Base-by-base conservation (phyloP, 2,329 filamentous ascomycete genomes). In the Penicillium sp. region DNA sequence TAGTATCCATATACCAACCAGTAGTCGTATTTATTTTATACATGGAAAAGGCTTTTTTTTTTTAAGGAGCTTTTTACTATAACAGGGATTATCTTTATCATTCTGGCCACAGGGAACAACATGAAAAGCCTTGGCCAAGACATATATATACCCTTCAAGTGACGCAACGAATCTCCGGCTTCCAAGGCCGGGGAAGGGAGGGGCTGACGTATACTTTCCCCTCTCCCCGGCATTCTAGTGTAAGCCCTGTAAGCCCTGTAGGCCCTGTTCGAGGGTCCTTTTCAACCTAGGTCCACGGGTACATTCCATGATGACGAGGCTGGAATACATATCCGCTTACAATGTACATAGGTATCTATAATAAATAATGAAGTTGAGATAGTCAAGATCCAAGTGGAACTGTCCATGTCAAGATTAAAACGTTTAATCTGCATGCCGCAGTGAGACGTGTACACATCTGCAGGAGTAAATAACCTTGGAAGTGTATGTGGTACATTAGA, bases 131-230 rank as follows among this genome's bases (percentile, higher is more conserved):
- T 48, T 48, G 3, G 44, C 44, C 44, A 48, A 33, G 44, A 48
- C n/a, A 47, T 21, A n/a, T 21, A 47, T 21, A n/a, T 21, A 25
- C 41, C 41, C 21, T 42, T 25, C 23, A 27, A 52, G 29, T 53
- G 50, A 53, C 50, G 50, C 50, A 53, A 45, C 33, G 17, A 39
- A 49, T 49, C 33, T 50, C 36, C 50, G 39, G 50, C 39, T 47
- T 47, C 21, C 39, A 45, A 35, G 50, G n/a, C 41, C 41, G 50
- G 21, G 25, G 23, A 31, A 25, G 48, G 48, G 33, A 39, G 35
- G 25, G 39, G 50, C 39, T 53, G 50, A 53, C 50, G 50, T 53
- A 53, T 53, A 27, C 49, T 44, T 12, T n/a, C 49, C 41, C 29
- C 50, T 53, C 42, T 29, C 42, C 38, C 38, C 29, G 6, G 39